phyloP scores from a whole-genome alignment of 345 rosid species.

The Turritis glabra region DNA sequence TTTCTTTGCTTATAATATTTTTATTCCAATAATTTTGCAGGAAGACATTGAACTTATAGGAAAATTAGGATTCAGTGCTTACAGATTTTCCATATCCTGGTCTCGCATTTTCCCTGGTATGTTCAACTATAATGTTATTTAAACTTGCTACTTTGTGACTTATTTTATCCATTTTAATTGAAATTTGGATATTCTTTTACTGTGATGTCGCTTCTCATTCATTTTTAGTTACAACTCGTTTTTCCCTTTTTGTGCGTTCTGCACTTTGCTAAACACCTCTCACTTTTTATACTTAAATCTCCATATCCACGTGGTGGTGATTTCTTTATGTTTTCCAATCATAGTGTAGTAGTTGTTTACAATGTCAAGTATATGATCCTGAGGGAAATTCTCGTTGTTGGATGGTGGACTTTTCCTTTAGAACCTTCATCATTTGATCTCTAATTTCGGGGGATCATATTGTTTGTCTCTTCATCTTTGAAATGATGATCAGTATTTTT shows the following conservation, averaged over 20 bases:
- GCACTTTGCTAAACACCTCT: background rate
- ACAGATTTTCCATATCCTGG: conserved; percentile 92
- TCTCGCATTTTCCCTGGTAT: conserved; percentile 91
- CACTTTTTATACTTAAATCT: background rate
- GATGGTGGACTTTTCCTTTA: background rate
- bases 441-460: background rate
- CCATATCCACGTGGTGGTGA: background rate
- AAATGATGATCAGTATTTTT: background rate
- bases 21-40: conserved; percentile 42
- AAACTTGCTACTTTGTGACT: background rate
- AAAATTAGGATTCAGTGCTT: conserved; percentile 73
- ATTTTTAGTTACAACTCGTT: background rate
- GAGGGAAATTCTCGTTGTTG: background rate
- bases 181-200: background rate
- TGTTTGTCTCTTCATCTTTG: background rate
- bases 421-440: conserved; percentile 8
- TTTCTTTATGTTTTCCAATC: background rate
- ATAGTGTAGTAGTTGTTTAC: background rate
- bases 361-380: background rate
- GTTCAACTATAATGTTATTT: background rate
- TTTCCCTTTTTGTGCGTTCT: background rate
- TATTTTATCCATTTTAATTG: background rate
- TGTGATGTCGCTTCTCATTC: background rate
- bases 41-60: conserved; percentile 78
- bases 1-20: conserved; percentile 21